A percentile compares a stretch with the other conserved stretches of the same genome.
Evolutionary conservation across 345 rosid species (phyloP).

Genomic region (Microcos paniculata): DNA sequence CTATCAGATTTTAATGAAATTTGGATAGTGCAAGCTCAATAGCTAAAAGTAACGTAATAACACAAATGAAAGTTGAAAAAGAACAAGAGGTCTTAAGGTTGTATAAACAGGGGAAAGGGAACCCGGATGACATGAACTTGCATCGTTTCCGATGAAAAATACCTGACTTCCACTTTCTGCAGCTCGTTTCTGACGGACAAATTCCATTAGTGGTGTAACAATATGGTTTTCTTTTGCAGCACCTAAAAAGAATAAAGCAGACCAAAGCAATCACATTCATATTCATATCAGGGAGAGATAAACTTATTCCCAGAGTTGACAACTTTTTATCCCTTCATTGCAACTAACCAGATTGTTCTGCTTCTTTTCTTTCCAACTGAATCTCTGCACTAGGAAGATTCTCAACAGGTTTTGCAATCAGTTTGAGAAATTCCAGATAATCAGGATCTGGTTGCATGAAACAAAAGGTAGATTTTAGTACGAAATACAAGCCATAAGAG

Average conservation of each 20-base stretch:
- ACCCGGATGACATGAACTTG: neutral
- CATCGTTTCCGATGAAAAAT: neutral
- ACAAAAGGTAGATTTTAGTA: neutral
- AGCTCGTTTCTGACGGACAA: conserved; percentile 74
- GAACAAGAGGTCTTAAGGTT: neutral
- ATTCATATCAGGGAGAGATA: neutral
- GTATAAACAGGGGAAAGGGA: neutral
- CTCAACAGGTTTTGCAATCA: conserved; percentile 60
- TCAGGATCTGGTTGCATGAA: conserved; percentile 47
- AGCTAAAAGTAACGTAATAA: neutral
- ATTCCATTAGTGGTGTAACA: conserved; percentile 81
- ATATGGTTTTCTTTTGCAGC: conserved; percentile 45
- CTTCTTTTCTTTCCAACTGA: conserved; percentile 69
- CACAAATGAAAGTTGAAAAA: neutral
- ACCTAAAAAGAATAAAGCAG: conserved; percentile 28
- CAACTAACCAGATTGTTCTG: conserved; percentile 57
- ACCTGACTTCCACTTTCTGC: conserved; percentile 59
- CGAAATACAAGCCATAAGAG: neutral
- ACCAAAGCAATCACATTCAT: neutral
- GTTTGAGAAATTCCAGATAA: conserved; percentile 67
- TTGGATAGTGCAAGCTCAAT: neutral
- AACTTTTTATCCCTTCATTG: neutral
- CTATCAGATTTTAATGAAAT: neutral
- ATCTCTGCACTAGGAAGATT: conserved; percentile 65
- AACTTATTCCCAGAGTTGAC: neutral